Base-by-base conservation (phyloP, 805 yeast genomes). In the Hyphopichia homilentoma region DNA sequence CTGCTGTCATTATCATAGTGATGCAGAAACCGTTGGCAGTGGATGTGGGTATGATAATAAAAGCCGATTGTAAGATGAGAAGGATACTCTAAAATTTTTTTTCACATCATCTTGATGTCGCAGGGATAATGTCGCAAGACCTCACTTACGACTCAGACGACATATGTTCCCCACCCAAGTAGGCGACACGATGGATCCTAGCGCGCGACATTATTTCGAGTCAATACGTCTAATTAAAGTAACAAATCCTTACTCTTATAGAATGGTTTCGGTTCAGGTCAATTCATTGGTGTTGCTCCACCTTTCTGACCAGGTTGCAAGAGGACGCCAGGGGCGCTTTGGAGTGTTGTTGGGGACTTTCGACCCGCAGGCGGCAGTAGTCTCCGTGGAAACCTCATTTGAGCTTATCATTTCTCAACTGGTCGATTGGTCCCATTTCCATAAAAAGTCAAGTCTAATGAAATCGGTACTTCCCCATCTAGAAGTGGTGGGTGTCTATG, bases 1-100 rank as follows among this genome's bases (percentile, higher is more conserved):
- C 48, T 32, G 26, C 26, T 16, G 66, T 56, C 64, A 62, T 59
- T 38, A 55, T 58, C 65, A 60, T 59, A 27, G n/a, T 43, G 16
- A 14, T 14, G 26, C 13, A 24, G 8, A 16, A 24, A 24, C n/a
- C n/a, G n/a, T n/a, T 26, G 17, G 28, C 24, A 21, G 21, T 27
- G 33, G 25, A 35, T 18, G 33, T 32, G 39, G 27, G 33, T 33
- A 30, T 32, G 29, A 7, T 8, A 24, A 24, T 7, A n/a, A 24
- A 24, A 8, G 12, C 7, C 11, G 27, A n/a, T 24, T 8, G 12
- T 11, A 25, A 25, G 27, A 25, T 12, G 27, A 14, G 27, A 14
- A 4, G 12, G 35, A 29, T 17, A 25, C n/a, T n/a, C n/a, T n/a
- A n/a, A n/a, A n/a, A n/a, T 2, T 13, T 20, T 33, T 18, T 25